Conservation (phyloP, 495 filamentous ascomycete species). For the Podospora australis region DNA sequence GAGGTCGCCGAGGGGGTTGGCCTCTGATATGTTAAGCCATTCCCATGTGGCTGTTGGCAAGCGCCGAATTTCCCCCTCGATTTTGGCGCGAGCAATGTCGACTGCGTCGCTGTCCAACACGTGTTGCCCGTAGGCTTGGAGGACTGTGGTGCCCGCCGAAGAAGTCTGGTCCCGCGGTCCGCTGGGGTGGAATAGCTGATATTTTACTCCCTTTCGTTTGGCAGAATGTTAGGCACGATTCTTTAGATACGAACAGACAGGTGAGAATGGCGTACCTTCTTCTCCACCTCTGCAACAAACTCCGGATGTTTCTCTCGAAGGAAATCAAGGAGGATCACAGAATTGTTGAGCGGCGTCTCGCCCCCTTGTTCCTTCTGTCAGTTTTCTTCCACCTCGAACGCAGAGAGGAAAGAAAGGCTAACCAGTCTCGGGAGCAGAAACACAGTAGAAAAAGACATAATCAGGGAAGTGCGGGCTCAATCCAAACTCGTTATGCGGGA, state of each 20-base stretch:
- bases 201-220: too few relatives aligned
- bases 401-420: neutral
- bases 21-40: slow-evolving; percentile 35
- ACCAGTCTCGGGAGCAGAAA: slow-evolving; percentile 24
- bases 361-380: slow-evolving; percentile 29
- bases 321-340: slow-evolving; percentile 44
- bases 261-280: too few relatives aligned
- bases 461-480: slow-evolving; percentile 49
- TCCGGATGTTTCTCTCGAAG: slow-evolving; percentile 41
- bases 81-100: slow-evolving; percentile 36
- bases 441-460: slow-evolving; percentile 47
- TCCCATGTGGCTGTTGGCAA: slow-evolving; percentile 41
- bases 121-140: slow-evolving; percentile 47
- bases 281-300: slow-evolving; percentile 40
- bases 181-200: slow-evolving; percentile 31
- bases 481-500: slow-evolving; percentile 50
- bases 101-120: slow-evolving; percentile 41
- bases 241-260: too few relatives aligned
- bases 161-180: slow-evolving; percentile 33
- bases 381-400: neutral
- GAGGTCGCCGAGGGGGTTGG: slow-evolving; percentile 23
- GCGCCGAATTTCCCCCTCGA: slow-evolving; percentile 47
- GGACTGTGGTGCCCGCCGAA: slow-evolving; percentile 43
- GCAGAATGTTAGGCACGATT: too few relatives aligned
- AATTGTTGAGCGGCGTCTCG: slow-evolving; percentile 48